A percentile compares a stretch with the other conserved stretches of the same genome.
Conservation (phyloP, 1,284 basidiomycete genomes). For the Ustilago curta region DNA sequence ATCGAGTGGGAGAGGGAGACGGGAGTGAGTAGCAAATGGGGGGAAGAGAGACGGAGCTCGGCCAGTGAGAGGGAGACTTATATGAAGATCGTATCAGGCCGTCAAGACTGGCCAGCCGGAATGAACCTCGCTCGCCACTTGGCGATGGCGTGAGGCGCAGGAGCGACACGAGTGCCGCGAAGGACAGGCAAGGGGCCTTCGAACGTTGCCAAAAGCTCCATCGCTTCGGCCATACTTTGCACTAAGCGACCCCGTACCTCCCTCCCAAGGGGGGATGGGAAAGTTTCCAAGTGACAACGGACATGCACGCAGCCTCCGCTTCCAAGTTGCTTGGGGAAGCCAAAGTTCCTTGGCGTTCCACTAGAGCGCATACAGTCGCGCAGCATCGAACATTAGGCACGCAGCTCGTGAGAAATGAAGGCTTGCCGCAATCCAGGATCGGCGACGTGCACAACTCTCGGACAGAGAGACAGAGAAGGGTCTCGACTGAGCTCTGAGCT, state of each 20-base stretch:
- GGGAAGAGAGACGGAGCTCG: background rate
- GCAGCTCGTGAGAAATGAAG: constrained; percentile 5
- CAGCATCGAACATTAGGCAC: background rate
- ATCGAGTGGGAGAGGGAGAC: constrained; percentile 5
- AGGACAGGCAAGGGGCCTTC: background rate
- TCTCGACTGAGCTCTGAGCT: no score
- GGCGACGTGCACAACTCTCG: constrained; percentile 5
- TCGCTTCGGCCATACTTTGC: no score
- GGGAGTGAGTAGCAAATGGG: constrained; percentile 13
- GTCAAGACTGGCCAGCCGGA: background rate
- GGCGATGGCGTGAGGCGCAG: no score
- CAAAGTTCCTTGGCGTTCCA: constrained; percentile 19
- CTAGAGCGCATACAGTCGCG: background rate
- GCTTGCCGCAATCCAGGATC: constrained; percentile 3
- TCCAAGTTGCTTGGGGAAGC: background rate
- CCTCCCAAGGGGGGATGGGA: no score
- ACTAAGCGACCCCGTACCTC: no score
- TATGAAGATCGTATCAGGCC: constrained; percentile 9
- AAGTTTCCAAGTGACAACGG: background rate
- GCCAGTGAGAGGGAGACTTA: constrained; percentile 15
- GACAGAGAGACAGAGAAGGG: background rate
- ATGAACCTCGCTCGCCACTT: background rate
- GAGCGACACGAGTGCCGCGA: background rate
- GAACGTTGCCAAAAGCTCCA: no score
- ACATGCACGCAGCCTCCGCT: background rate